Percentiles rank a stretch among this genome's conserved stretches.
Evolutionary conservation across 495 filamentous ascomycete genomes (phyloP).

Genomic region (Schizothecium vesticola): DNA sequence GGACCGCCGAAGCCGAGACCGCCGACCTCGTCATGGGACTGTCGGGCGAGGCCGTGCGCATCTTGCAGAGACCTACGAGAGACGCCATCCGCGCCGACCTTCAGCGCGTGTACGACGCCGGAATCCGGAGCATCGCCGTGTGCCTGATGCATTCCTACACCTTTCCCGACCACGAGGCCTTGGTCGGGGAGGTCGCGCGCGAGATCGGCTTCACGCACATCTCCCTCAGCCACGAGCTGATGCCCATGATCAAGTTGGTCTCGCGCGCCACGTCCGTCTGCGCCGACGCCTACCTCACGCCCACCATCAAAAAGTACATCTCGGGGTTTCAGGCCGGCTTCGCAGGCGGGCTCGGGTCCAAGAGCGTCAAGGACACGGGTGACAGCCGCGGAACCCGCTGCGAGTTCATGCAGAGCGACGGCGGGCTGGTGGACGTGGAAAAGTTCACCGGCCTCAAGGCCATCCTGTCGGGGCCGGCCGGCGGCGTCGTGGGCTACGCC

Average conservation of each 20-base stretch:
- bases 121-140: slow-evolving; percentile 66
- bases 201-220: slow-evolving; percentile 75
- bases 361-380: slow-evolving; percentile 57
- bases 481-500: slow-evolving; percentile 88
- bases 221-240: slow-evolving; percentile 66
- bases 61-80: slow-evolving; percentile 55
- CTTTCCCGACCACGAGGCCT: slow-evolving; percentile 66
- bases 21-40: slow-evolving; percentile 59
- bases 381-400: slow-evolving; percentile 53
- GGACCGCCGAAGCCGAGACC: slow-evolving; percentile 38
- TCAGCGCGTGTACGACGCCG: slow-evolving; percentile 54
- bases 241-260: slow-evolving; percentile 93
- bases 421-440: slow-evolving; percentile 70
- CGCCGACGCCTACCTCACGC: slow-evolving; percentile 93
- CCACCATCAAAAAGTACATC: slow-evolving; percentile 94
- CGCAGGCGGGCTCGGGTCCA: slow-evolving; percentile 60
- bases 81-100: slow-evolving; percentile 49
- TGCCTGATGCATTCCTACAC: slow-evolving; percentile 80
- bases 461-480: slow-evolving; percentile 75
- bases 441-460: slow-evolving; percentile 70
- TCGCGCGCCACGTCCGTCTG: slow-evolving; percentile 87
- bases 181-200: slow-evolving; percentile 61
- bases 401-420: slow-evolving; percentile 86
- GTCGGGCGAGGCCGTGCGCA: slow-evolving; percentile 64
- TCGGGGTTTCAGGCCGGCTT: slow-evolving; percentile 78